Conservation (phyloP, 148 eudicot genomes). For the Spergularia marina region DNA sequence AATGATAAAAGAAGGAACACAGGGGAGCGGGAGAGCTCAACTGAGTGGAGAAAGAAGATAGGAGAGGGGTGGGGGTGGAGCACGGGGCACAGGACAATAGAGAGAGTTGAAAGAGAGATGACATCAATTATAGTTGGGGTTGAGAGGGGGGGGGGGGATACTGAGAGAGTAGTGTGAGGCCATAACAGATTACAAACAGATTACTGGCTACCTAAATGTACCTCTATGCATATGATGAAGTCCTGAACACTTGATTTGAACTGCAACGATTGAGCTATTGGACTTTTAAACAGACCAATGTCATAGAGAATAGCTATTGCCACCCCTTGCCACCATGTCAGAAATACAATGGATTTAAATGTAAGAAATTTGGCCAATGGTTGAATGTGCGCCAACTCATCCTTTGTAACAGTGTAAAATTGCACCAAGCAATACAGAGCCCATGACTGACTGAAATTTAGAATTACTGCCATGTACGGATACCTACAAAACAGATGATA, state of each 20-base stretch:
- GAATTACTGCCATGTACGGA: constrained; percentile 81
- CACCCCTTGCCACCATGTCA: constrained; percentile 99
- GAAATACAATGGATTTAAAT: constrained; percentile 94
- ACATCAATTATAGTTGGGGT: too few relatives aligned
- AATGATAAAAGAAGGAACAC: background rate
- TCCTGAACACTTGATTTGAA: constrained; percentile 88
- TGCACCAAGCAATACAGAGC: constrained; percentile 95
- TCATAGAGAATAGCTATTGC: constrained; percentile 77
- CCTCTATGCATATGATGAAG: constrained; percentile 99
- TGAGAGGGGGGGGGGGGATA: too few relatives aligned
- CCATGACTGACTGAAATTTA: constrained; percentile 99
- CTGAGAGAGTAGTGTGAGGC: background rate
- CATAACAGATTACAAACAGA: background rate
- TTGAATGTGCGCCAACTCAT: constrained; percentile 80
- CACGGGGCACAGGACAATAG: too few relatives aligned
- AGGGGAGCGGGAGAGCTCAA: background rate
- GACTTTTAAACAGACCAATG: constrained; percentile 81
- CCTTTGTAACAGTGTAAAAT: constrained; percentile 81
- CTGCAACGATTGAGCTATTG: constrained; percentile 91
- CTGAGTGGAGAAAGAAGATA: background rate
- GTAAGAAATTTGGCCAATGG: constrained; percentile 93
- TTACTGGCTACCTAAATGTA: constrained; percentile 26
- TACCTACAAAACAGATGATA: constrained; percentile 58
- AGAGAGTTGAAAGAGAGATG: too few relatives aligned
- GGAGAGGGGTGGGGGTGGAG: background rate